Conservation (phyloP, 352 stramenopile genomes). For the Thalassiosira livingstoniorum region DNA sequence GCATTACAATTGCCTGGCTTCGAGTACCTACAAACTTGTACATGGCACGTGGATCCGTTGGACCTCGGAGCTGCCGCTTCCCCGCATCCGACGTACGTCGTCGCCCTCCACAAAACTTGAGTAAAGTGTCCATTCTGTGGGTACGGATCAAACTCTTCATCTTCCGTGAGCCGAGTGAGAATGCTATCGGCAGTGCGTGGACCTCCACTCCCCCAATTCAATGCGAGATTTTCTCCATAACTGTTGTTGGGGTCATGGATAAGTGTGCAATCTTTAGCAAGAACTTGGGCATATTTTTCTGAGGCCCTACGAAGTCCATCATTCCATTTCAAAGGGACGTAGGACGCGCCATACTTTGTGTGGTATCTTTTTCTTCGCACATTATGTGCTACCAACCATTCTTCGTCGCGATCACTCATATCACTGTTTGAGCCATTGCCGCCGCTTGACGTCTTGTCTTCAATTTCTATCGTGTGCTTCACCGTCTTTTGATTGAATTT, state of each 20-base stretch:
- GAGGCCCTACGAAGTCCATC: not conserved
- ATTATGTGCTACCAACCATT: constrained; percentile 32
- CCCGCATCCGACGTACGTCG: constrained; percentile 24
- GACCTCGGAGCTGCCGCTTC: not conserved
- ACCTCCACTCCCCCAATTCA: constrained; percentile 8
- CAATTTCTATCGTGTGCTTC: constrained; percentile 7
- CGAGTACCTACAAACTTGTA: constrained; percentile 23
- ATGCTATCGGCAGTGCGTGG: constrained; percentile 19
- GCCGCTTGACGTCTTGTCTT: no score
- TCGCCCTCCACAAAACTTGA: constrained; percentile 17
- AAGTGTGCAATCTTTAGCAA: not conserved
- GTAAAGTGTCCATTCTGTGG: constrained; percentile 23
- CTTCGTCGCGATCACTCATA: constrained; percentile 24
- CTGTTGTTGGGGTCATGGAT: not conserved
- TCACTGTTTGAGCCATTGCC: not conserved
- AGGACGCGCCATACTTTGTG: constrained; percentile 5
- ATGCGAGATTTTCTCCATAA: constrained; percentile 2
- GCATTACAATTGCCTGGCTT: constrained; percentile 21
- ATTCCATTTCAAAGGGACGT: not conserved
- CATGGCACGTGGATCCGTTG: constrained; percentile 10
- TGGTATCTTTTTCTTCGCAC: constrained; percentile 10
- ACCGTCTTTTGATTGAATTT: constrained; percentile 17
- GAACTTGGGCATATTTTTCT: not conserved
- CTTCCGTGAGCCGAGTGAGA: constrained; percentile 8
- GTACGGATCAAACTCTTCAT: constrained; percentile 3